phyloP scores from a whole-genome alignment of 2,329 filamentous ascomycete species.

The Fusarium globosum region DNA sequence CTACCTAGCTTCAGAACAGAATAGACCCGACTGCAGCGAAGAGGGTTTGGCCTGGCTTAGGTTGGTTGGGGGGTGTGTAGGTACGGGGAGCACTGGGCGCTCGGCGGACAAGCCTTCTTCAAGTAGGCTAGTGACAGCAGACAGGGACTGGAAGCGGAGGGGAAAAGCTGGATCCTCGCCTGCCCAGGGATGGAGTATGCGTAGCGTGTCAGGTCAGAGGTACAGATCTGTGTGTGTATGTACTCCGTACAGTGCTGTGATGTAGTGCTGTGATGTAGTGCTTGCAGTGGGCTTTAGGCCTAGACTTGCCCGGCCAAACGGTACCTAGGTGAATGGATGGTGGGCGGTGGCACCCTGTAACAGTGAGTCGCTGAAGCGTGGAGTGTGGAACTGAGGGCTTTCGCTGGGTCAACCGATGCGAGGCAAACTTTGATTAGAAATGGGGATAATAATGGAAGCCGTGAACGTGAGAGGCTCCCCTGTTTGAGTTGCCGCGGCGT shows the following conservation, averaged over 20 bases:
- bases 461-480: neutral
- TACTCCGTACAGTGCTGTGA: slow-evolving; percentile 1
- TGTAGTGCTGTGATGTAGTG: slow-evolving; percentile 21
- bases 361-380: slow-evolving; percentile 28
- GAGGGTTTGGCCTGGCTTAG: slow-evolving; percentile 10
- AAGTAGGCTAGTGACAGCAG: slow-evolving; percentile 39
- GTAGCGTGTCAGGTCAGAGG: slow-evolving; percentile 29
- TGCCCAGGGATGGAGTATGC: slow-evolving; percentile 31
- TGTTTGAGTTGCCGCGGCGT: neutral
- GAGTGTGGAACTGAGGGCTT: slow-evolving; percentile 44
- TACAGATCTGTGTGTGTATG: neutral
- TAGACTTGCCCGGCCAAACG: neutral
- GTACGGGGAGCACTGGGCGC: slow-evolving; percentile 35
- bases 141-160: slow-evolving; percentile 38
- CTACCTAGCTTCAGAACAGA: neutral
- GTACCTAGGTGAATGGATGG: slow-evolving; percentile 3
- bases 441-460: neutral
- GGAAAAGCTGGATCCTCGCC: slow-evolving; percentile 37
- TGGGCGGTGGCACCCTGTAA: slow-evolving; percentile 17
- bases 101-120: slow-evolving; percentile 38
- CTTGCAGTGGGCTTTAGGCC: slow-evolving; percentile 27
- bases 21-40: slow-evolving; percentile 11
- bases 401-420: slow-evolving; percentile 43
- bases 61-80: slow-evolving; percentile 29
- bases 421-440: slow-evolving; percentile 44